A percentile compares a stretch with the other conserved stretches of the same genome.
Conservation (phyloP, 805 yeast genomes). For the Saturnispora sanitii region DNA sequence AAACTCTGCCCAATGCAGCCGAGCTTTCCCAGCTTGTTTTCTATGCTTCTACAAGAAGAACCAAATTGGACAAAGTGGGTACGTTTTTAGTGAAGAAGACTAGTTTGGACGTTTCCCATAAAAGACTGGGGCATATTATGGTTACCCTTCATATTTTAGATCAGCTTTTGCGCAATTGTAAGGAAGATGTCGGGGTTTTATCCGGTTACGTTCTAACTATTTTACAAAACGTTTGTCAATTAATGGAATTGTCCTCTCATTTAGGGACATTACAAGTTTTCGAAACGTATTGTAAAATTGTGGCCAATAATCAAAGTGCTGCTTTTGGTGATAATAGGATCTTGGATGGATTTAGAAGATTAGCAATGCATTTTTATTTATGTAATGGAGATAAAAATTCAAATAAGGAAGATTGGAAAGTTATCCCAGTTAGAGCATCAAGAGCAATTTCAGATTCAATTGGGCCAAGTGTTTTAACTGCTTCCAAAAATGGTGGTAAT, state of each 20-base stretch:
- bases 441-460: conserved; percentile 27
- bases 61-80: conserved; percentile 82
- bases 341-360: conserved; percentile 30
- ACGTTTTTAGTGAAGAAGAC: conserved; percentile 56
- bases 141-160: conserved; percentile 68
- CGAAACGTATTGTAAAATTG: conserved; percentile 21
- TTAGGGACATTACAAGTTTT: conserved; percentile 33
- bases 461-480: conserved; percentile 16
- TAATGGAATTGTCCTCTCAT: conserved; percentile 53
- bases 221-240: conserved; percentile 38
- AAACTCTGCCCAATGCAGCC: conserved; percentile 86
- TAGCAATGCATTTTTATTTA: conserved; percentile 19
- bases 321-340: conserved; percentile 36
- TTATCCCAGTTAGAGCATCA: conserved; percentile 33
- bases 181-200: conserved; percentile 76
- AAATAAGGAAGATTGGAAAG: conserved; percentile 34
- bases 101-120: conserved; percentile 46
- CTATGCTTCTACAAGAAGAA: conserved; percentile 83
- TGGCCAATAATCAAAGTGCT: conserved; percentile 21
- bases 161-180: conserved; percentile 64
- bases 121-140: conserved; percentile 66
- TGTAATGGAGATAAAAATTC: conserved; percentile 17
- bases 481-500: neutral
- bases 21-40: conserved; percentile 81
- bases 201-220: conserved; percentile 60